Evolutionary conservation across 73 alveolate genomes (phyloP), one percentile per base, ranked within the genome.

Genomic region (Effrenium voratum): DNA sequence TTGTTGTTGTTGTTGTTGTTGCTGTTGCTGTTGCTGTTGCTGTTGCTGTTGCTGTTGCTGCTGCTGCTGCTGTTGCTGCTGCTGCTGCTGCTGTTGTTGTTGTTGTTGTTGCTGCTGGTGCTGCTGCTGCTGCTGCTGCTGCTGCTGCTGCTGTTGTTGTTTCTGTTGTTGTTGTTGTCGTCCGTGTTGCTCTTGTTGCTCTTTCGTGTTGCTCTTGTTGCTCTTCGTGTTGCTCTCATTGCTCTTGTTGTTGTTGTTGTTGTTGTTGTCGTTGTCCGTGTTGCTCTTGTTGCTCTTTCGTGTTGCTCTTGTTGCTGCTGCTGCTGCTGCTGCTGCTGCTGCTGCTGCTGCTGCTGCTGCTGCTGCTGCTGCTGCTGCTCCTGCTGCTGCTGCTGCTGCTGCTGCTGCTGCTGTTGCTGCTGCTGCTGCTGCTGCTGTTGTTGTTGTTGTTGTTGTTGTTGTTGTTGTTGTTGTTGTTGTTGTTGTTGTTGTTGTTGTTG

Each of bases 301-400:
- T n/a, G n/a, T n/a, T n/a, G n/a, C n/a, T n/a, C n/a, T 55, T 55
- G 70, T 55, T 55, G 70, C 24, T 55, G 70, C 24, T 55, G 70
- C 24, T 55, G 70, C 24, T 55, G 70, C 24, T 55, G 70, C 24
- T 55, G 70, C 24, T 55, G 70, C 24, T 55, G 70, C 24, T 55
- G 70, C 24, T 55, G 70, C 24, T 55, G 70, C 24, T 55, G 70
- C 24, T 55, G 70, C 24, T 55, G 70, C 24, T 55, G 70, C 24
- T 55, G 70, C 24, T 55, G 70, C 24, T 55, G 70, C 24, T 55
- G 70, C 24, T 55, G 70, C 24, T 55, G 70, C 24, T 55, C 32
- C 70, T 55, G 70, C 70, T 55, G 70, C 70, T 55, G 70, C 70
- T 55, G 70, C 70, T 55, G 70, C 70, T 55, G 70, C 70, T 55